Evolutionary conservation across 2,329 filamentous ascomycete genomes (phyloP), one percentile per base, ranked within the genome.

Genomic region (Fusarium floridanum): DNA sequence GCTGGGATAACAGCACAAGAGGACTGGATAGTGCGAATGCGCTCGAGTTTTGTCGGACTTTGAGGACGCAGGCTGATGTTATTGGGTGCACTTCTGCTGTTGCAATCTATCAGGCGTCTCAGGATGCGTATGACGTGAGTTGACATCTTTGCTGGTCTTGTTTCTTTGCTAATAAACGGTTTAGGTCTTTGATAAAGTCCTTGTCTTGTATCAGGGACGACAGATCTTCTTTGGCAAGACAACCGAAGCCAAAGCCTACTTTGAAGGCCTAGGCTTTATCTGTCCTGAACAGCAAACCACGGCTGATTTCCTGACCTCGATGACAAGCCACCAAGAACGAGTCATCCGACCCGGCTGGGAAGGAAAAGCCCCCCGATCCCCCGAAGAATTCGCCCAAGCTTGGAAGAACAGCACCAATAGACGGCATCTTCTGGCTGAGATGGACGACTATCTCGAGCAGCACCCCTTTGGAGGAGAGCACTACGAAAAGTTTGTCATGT

Each of bases 1-100:
- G 91, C 67, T 95, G 93, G 93, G 93, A 91, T 67, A 93, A 93
- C 61, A 90, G 88, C 12, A 93, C 91, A 0, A 84, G 86, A 69
- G 91, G 91, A 11, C 83, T 93, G 1, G 91, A 93, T 77, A 88
- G 89, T 12, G 89, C 87, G 27, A 92, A 90, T 2, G 91, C 91
- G 2, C 80, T 92, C n/a, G 90, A 92, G 74, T 93, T 92, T 67
- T 90, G 91, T 20, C 87, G 88, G 67, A 90, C 88, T 61, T 81
- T 93, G 59, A 84, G 90, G 39, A 86, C 88, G 9, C 84, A 91
- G 17, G 91, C 91, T 2, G 89, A 92, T 73, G 88, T 92, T 77
- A 86, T 89, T 8, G 84, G 88, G 10, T 76, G 88, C 4, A 89
- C 91, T 0, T 90, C 89, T 2, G 83, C 88, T 11, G 90, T 93